Conservation (phyloP, 108 stramenopile species). For the Epithemia pelagica region DNA sequence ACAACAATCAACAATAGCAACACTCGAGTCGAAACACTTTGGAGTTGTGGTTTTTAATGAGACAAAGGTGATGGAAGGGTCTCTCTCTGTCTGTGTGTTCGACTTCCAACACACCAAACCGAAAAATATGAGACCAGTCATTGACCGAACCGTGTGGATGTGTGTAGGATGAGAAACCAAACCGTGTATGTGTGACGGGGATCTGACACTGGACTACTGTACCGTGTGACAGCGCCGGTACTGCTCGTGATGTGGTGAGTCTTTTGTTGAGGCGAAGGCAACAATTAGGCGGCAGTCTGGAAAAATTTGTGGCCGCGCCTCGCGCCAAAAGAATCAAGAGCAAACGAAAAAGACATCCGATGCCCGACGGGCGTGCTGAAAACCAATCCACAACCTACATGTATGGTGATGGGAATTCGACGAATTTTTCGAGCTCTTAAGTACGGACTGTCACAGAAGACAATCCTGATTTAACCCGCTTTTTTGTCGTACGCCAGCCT, state of each 20-base stretch:
- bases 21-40: not conserved
- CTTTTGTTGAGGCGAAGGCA: not conserved
- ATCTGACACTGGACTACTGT: no score
- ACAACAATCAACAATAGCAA: not conserved
- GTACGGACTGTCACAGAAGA: not conserved
- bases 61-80: not conserved
- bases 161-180: no score
- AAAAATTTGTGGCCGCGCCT: not conserved
- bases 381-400: not conserved
- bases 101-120: not conserved
- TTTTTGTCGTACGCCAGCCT: not conserved
- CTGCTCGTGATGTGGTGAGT: not conserved
- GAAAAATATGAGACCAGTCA: no score
- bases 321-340: constrained; percentile 1
- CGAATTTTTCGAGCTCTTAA: not conserved
- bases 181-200: no score
- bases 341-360: not conserved
- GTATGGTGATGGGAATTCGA: not conserved
- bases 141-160: not conserved
- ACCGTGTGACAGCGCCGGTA: not conserved
- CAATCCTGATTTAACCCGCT: not conserved
- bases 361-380: no score
- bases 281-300: not conserved
- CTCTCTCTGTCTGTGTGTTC: not conserved
- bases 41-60: not conserved